A percentile compares a stretch with the other conserved stretches of the same genome.
These are phyloP conservation scores for Saccharomyces hybrid DNA, from an alignment of 1,139 yeast genomes.

Conservation along the genomic window DNA sequence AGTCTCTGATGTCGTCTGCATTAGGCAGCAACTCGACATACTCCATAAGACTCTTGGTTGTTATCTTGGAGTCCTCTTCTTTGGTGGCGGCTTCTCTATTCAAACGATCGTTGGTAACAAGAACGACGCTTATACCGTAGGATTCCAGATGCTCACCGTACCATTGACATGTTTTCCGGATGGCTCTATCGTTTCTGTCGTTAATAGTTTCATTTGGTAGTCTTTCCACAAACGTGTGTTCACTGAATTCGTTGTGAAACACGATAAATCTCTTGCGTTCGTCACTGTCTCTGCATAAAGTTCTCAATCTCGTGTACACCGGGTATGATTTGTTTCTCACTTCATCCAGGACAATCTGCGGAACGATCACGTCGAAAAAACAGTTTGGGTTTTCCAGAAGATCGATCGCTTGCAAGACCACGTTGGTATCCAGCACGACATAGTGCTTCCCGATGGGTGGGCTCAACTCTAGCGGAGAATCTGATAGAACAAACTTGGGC, in stretches of 20 bases:
- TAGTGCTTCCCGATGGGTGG: slow-evolving; percentile 56
- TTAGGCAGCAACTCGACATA: slow-evolving; percentile 70
- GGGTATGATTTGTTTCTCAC: slow-evolving; percentile 84
- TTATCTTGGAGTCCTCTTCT: slow-evolving; percentile 38
- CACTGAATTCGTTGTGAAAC: slow-evolving; percentile 85
- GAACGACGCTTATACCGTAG: slow-evolving; percentile 44
- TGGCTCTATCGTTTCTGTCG: slow-evolving; percentile 89
- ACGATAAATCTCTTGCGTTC: slow-evolving; percentile 82
- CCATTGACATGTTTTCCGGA: slow-evolving; percentile 69
- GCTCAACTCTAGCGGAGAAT: slow-evolving; percentile 31
- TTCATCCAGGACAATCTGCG: slow-evolving; percentile 92
- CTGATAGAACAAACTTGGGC: slow-evolving; percentile 38
- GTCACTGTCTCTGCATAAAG: slow-evolving; percentile 48
- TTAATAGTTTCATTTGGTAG: slow-evolving; percentile 64
- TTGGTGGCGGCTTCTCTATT: slow-evolving; percentile 52
- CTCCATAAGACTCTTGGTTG: slow-evolving; percentile 50
- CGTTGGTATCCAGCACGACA: slow-evolving; percentile 78
- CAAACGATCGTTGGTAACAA: slow-evolving; percentile 71
- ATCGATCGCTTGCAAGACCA: slow-evolving; percentile 83
- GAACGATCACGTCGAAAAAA: slow-evolving; percentile 82
- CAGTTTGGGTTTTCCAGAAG: slow-evolving; percentile 69
- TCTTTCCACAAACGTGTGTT: slow-evolving; percentile 61
- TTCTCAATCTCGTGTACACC: slow-evolving; percentile 74
- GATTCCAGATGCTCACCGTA: slow-evolving; percentile 55
- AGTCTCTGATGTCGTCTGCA: slow-evolving; percentile 69